Conservation (phyloP, 805 yeast species). For the Wickerhamiella dianesei region DNA sequence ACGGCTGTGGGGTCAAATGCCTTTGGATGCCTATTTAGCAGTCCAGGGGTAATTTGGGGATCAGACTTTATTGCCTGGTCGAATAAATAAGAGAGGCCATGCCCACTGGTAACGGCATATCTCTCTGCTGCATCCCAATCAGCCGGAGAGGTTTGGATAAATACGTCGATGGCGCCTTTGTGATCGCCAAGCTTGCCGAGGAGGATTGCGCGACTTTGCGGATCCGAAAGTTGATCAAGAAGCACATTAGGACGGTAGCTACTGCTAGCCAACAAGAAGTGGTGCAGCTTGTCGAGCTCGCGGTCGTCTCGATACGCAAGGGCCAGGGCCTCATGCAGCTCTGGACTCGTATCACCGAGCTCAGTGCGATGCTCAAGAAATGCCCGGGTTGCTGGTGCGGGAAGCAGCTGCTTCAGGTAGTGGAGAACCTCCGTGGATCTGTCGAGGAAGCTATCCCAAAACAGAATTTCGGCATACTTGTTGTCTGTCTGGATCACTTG, state of each 20-base stretch:
- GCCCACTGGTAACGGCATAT: constrained; percentile 38
- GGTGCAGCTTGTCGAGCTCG: background rate
- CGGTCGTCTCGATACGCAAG: background rate
- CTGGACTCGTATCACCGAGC: constrained; percentile 1
- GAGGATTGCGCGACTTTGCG: constrained; percentile 38
- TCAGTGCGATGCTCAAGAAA: background rate
- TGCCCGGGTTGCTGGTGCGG: background rate
- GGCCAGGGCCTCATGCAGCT: constrained; percentile 10
- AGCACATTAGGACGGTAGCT: background rate
- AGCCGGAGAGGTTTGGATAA: constrained; percentile 34
- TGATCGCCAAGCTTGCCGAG: constrained; percentile 48
- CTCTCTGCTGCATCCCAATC: constrained; percentile 46
- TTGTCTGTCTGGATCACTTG: constrained; percentile 35
- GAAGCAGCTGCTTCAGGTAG: background rate
- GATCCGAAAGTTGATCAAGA: background rate
- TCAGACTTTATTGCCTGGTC: constrained; percentile 3
- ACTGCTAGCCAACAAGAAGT: background rate
- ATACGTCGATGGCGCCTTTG: constrained; percentile 46
- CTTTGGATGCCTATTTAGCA: background rate
- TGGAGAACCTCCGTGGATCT: constrained; percentile 13
- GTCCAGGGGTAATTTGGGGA: background rate
- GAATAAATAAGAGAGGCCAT: constrained; percentile 6
- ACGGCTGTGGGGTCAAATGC: constrained; percentile 1
- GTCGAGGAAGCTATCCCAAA: constrained; percentile 36
- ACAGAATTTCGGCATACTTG: constrained; percentile 36